Evolutionary conservation across 257 asterid species (phyloP).

Genomic region (Henckelia pumila): DNA sequence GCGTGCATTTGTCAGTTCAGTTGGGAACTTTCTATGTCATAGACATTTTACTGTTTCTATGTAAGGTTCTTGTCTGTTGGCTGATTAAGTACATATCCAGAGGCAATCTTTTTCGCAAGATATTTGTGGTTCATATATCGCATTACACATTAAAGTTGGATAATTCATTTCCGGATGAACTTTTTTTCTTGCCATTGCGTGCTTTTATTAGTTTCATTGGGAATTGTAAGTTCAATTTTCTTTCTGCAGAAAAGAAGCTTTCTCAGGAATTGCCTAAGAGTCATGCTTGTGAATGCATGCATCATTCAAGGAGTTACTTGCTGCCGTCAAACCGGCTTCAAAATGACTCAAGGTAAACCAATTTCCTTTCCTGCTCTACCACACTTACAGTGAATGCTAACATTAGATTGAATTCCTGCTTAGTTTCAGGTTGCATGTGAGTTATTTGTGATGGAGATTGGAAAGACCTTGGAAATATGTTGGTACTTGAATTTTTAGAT

Average conservation of each 20-base stretch:
- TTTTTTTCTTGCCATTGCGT: slow-evolving; percentile 11
- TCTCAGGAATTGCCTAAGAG: slow-evolving; percentile 85
- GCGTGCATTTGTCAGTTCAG: too few species aligned
- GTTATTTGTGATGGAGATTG: background rate
- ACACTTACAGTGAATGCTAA: background rate
- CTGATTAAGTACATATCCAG: too few species aligned
- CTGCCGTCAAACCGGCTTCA: slow-evolving; percentile 93
- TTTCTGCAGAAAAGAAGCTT: slow-evolving; percentile 77
- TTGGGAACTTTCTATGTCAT: too few species aligned
- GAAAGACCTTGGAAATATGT: background rate
- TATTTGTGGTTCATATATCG: too few species aligned
- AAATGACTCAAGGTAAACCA: slow-evolving; percentile 90
- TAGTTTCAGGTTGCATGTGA: background rate
- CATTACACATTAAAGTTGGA: slow-evolving; percentile 6
- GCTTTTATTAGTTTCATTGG: background rate
- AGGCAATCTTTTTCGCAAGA: too few species aligned
- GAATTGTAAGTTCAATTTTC: slow-evolving; percentile 14
- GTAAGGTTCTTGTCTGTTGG: too few species aligned
- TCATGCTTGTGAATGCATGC: slow-evolving; percentile 85
- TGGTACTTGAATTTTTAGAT: background rate
- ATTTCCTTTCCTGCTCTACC: slow-evolving; percentile 8
- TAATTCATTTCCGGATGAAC: background rate
- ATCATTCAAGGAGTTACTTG: slow-evolving; percentile 81
- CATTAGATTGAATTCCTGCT: background rate
- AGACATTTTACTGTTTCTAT: too few species aligned